These are phyloP conservation scores for Daldinia childiae DNA, from an alignment of 495 filamentous ascomycete species.

Conservation along the genomic window DNA sequence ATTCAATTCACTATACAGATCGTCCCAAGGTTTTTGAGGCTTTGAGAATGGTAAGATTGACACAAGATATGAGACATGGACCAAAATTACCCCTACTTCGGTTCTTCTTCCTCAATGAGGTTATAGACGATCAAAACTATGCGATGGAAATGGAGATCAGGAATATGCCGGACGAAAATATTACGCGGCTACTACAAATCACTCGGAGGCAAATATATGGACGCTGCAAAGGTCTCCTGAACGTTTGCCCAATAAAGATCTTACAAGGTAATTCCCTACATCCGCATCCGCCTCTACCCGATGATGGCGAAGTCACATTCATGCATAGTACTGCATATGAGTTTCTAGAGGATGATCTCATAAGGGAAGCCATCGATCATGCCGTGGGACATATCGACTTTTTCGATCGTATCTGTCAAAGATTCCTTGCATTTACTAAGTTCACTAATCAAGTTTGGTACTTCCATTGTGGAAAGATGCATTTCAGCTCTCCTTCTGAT, in stretches of 20 bases:
- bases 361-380: background rate
- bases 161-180: background rate
- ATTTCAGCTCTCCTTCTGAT: background rate
- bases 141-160: background rate
- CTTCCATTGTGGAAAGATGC: background rate
- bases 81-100: background rate
- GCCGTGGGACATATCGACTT: background rate
- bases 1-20: background rate
- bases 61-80: background rate
- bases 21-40: background rate
- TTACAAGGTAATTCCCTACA: background rate
- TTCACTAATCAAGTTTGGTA: background rate
- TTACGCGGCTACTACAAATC: background rate
- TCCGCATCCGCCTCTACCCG: background rate
- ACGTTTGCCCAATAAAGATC: background rate
- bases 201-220: background rate
- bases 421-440: background rate
- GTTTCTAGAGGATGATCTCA: conserved; percentile 3
- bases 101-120: background rate
- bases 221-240: background rate
- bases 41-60: background rate
- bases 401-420: background rate
- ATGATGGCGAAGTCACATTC: conserved; percentile 7
- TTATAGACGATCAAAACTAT: background rate
- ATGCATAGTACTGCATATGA: conserved; percentile 28